Percentiles rank a stretch among this genome's conserved stretches.
phyloP scores from a whole-genome alignment of 495 filamentous ascomycete species.

The Chaetomium cochliodes region DNA sequence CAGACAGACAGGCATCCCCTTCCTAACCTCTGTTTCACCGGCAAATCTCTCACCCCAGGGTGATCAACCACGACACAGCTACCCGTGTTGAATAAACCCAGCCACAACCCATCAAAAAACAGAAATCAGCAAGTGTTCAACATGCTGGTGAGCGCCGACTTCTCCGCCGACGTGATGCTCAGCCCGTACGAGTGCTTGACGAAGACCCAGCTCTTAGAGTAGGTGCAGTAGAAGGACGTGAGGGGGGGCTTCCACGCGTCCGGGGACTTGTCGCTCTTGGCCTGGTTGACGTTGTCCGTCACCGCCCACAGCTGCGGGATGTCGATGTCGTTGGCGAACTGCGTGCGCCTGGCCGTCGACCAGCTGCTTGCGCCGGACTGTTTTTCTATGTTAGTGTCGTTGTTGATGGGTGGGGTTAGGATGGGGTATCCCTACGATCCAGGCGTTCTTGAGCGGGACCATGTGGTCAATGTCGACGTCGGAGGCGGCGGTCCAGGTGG shows the following conservation, averaged over 20 bases:
- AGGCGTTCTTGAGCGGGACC: conserved; percentile 71
- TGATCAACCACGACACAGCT: no score
- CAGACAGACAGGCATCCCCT: no score
- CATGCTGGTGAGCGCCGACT: conserved; percentile 62
- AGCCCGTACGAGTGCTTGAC: conserved; percentile 65
- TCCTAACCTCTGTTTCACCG: no score
- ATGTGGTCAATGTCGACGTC: conserved; percentile 77
- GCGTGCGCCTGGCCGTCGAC: conserved; percentile 61
- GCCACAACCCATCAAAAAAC: no score
- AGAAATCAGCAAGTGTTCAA: conserved; percentile 56
- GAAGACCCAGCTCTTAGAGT: conserved; percentile 67
- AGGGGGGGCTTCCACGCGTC: conserved; percentile 73
- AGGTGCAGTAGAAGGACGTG: conserved; percentile 68
- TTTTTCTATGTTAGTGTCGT: not conserved
- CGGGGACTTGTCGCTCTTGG: conserved; percentile 66
- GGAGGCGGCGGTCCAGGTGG: conserved; percentile 60
- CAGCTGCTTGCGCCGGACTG: conserved; percentile 54
- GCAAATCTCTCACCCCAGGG: no score
- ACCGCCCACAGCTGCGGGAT: conserved; percentile 72
- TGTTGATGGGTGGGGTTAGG: not conserved
- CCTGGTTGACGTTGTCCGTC: conserved; percentile 69
- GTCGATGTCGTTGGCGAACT: conserved; percentile 70
- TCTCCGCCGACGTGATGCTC: conserved; percentile 51
- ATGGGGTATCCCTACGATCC: conserved; percentile 52
- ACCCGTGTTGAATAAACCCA: no score